Percentiles rank a stretch among this genome's conserved stretches.
Conservation (phyloP, 306 rosid species). For the Begonia masoniana region DNA sequence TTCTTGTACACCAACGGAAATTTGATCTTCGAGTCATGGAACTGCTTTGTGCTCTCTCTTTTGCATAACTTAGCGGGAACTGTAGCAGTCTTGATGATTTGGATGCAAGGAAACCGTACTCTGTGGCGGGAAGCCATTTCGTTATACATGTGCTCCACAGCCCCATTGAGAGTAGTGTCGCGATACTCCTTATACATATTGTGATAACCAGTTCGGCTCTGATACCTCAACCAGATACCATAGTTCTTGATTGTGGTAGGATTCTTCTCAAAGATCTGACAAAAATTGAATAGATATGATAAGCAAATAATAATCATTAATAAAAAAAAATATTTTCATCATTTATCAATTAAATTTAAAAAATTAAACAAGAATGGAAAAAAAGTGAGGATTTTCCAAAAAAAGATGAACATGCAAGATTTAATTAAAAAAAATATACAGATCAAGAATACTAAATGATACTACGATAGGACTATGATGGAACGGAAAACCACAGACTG, state of each 20-base stretch:
- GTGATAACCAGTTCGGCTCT: constrained; percentile 85
- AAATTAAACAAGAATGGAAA: no score
- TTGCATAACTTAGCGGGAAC: constrained; percentile 81
- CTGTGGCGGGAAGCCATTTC: constrained; percentile 96
- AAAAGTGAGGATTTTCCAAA: no score
- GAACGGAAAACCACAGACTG: no score
- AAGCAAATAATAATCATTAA: no score
- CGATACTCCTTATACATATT: constrained; percentile 93
- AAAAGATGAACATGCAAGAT: no score
- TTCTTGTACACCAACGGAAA: constrained; percentile 80
- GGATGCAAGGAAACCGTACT: constrained; percentile 79
- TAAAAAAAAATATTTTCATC: no score
- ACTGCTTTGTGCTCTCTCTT: constrained; percentile 83
- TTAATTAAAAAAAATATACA: no score
- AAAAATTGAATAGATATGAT: neutral
- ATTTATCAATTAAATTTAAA: no score
- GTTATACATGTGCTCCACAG: constrained; percentile 61
- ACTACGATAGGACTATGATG: no score
- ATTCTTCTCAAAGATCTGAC: constrained; percentile 79
- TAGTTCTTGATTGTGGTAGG: constrained; percentile 77
- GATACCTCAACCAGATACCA: constrained; percentile 83
- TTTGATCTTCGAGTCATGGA: constrained; percentile 79
- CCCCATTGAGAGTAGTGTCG: constrained; percentile 79
- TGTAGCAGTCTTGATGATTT: constrained; percentile 79
- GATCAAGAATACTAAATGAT: no score